phyloP scores from a whole-genome alignment of 176 grass and related monocot species.

The Musa acuminata region DNA sequence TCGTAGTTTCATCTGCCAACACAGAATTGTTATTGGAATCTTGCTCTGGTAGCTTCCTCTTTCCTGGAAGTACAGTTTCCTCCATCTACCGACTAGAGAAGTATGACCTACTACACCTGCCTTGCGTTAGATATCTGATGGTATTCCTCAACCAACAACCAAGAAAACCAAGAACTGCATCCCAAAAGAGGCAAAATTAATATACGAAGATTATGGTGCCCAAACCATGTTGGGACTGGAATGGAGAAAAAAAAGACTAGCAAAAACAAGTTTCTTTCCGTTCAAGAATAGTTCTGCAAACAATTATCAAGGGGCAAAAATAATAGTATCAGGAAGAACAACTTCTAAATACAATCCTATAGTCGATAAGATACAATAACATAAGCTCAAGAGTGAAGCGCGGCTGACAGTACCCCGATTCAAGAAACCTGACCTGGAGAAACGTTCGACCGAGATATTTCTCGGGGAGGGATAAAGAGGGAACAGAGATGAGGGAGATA shows the following conservation, averaged over 20 bases:
- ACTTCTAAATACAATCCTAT: too few relatives aligned
- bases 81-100: slow-evolving; percentile 8
- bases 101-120: neutral
- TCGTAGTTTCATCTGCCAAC: neutral
- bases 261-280: neutral
- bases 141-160: neutral
- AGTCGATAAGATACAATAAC: too few relatives aligned
- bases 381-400: too few relatives aligned
- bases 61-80: slow-evolving; percentile 24
- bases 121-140: neutral
- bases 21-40: slow-evolving; percentile 8
- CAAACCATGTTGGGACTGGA: neutral
- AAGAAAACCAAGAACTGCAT: neutral
- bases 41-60: slow-evolving; percentile 35
- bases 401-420: too few relatives aligned
- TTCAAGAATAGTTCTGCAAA: too few relatives aligned
- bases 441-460: too few relatives aligned
- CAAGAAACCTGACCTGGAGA: too few relatives aligned
- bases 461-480: too few relatives aligned
- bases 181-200: neutral
- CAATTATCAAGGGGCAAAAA: neutral
- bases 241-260: neutral
- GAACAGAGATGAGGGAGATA: too few relatives aligned
- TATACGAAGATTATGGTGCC: neutral
- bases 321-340: too few relatives aligned